Percentiles rank a stretch among this genome's conserved stretches.
phyloP scores from a whole-genome alignment of 768 basidiomycete species.

The Collybiopsis confluens region DNA sequence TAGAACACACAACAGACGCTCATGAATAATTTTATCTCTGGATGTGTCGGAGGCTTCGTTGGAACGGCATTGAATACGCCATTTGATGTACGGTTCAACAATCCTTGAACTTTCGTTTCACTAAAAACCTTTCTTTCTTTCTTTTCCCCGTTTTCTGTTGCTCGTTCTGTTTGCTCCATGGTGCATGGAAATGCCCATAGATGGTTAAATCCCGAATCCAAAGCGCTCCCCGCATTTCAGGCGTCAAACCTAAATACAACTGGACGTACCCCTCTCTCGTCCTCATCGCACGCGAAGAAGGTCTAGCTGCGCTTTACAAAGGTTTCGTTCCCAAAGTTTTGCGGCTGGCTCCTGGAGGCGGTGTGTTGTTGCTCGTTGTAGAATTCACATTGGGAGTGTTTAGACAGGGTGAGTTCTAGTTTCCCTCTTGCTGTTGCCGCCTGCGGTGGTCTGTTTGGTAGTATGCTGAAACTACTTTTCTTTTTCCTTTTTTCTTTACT shows the following conservation, averaged over 20 bases:
- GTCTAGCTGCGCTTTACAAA: slow-evolving; percentile 82
- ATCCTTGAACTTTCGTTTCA: too few relatives aligned
- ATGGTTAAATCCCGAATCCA: slow-evolving; percentile 98
- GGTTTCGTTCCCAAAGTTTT: slow-evolving; percentile 96
- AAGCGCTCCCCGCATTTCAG: slow-evolving; percentile 58
- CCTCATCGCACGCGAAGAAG: slow-evolving; percentile 85
- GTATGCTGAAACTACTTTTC: not conserved
- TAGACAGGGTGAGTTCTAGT: slow-evolving; percentile 65
- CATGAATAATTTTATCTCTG: slow-evolving; percentile 90
- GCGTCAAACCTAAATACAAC: slow-evolving; percentile 82
- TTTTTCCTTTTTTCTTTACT: slow-evolving; percentile 1
- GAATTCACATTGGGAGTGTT: slow-evolving; percentile 80
- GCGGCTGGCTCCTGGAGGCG: slow-evolving; percentile 92
- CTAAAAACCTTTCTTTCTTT: too few relatives aligned
- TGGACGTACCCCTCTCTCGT: slow-evolving; percentile 91
- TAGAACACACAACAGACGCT: slow-evolving; percentile 68
- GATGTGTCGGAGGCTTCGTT: slow-evolving; percentile 82
- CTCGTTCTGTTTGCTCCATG: too few relatives aligned
- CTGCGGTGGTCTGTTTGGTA: too few relatives aligned
- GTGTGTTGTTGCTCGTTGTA: slow-evolving; percentile 90
- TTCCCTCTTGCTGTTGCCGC: not conserved
- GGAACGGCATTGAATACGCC: slow-evolving; percentile 94
- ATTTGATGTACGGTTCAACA: slow-evolving; percentile 42
- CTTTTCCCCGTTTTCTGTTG: not conserved
- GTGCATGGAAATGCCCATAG: too few relatives aligned